Evolutionary conservation across 257 asterid species (phyloP).

Genomic region (Misopates orontium): DNA sequence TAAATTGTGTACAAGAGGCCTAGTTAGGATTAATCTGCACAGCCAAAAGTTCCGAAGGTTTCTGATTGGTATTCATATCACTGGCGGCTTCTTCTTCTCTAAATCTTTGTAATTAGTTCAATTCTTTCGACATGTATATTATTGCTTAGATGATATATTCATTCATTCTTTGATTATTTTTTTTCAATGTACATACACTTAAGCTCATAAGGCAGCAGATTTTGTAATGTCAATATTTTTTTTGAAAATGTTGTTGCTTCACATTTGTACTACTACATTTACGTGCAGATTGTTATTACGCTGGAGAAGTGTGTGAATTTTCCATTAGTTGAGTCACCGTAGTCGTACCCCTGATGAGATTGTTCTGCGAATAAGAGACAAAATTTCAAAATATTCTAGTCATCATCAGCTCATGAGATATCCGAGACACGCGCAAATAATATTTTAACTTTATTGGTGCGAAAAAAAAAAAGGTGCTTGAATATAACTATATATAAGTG

Average conservation of each 20-base stretch:
- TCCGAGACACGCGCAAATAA: too few relatives aligned
- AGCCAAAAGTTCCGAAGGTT: conserved; percentile 21
- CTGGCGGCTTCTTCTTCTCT: conserved; percentile 31
- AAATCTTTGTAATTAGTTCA: conserved; percentile 29
- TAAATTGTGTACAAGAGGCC: conserved; percentile 30
- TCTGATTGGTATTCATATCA: conserved; percentile 21
- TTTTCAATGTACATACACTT: background rate
- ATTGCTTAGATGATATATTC: background rate
- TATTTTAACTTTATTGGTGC: too few relatives aligned
- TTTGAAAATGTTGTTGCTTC: background rate
- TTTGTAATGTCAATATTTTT: background rate
- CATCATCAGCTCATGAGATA: too few relatives aligned
- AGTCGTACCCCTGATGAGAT: too few relatives aligned
- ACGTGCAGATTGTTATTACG: too few relatives aligned
- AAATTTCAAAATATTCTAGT: too few relatives aligned
- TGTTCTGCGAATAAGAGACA: too few relatives aligned
- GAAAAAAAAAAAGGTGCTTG: too few relatives aligned
- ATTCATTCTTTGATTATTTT: background rate
- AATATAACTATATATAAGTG: too few relatives aligned
- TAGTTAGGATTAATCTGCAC: conserved; percentile 25
- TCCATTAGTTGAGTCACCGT: too few relatives aligned
- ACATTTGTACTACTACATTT: too few relatives aligned
- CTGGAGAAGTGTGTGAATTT: too few relatives aligned
- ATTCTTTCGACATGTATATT: conserved; percentile 16
- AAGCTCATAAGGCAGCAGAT: background rate